Base-by-base conservation (phyloP, 441 rosid genomes). In the Pelargonium exstipulatum region DNA sequence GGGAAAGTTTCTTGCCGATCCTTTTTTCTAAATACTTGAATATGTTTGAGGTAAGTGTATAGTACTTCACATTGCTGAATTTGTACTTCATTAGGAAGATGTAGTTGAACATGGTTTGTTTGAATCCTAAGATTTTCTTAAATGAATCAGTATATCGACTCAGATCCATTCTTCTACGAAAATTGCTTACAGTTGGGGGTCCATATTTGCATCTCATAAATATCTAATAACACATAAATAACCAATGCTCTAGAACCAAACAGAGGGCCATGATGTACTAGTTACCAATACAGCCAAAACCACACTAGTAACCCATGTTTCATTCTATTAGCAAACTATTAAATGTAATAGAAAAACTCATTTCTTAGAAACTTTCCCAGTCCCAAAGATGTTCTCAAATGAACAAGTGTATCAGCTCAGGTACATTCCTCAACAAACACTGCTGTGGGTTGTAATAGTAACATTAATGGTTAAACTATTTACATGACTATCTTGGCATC, bases 1-100 rank as follows among this genome's bases (percentile, higher is more conserved):
- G 97, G 97, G 98, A 92, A 71, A 72, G 80, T 75, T 89, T 88
- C 80, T 80, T 89, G 68, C 96, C 97, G 43, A 72, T 79, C 68
- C 88, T 95, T 70, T 95, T 90, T 83, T 82, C 88, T 49, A 87
- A 86, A 84, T 90, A 79, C 85, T 77, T 95, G 77, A 95, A 95
- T 79, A 90, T 92, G 97, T 92, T 95, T 79, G 99, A 95, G 99
- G 99, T 90, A 77, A 82, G 90, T 83, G 73, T 76, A 45, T 64
- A 67, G 17, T 5, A 67, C 32, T 64, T 68, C 35, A 45, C 16
- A 22, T 60, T 40, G 45, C 35, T 46, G 22, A 48, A 57, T 60
- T 65, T 49, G 37, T 46, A 22, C 20, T 48, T 1, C 40, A 45
- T 45, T 12, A 61, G 26, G 5, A 24, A 18, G 13, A 26, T 61